Base-by-base conservation (phyloP, 371 early-diverging fungal species). In the Lichtheimia ornata region DNA sequence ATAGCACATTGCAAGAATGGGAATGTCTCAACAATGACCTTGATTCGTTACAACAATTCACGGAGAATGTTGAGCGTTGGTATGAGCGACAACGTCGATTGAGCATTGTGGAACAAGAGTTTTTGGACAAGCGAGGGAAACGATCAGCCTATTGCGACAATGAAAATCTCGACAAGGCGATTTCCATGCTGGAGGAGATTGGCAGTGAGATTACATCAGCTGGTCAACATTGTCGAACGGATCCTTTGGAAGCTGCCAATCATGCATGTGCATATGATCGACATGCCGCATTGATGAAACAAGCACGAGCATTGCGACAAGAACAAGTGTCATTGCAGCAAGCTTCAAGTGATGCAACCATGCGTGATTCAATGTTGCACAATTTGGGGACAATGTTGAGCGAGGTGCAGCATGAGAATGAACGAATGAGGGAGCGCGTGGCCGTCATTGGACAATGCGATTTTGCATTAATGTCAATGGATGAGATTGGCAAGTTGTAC, bases 261-360 rank as follows among this genome's bases (percentile, higher is more conserved):
- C 73, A 78, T 22, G 68, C 79, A 0, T 75, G 79, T 60, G 75
- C 75, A 17, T 63, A 70, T 0, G 79, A 78, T 43, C 58, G 79
- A 49, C 69, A 71, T 47, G 42, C 52, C 0, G 15, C 58, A 3
- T 50, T 78, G 9, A 50, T 60, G 13, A 66, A 57, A 15, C 58
- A 69, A 30, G 65, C 69, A 0, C 59, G 62, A 5, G 43, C 63
- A 7, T 61, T 71, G 1, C 40, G 51, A 2, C 51, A 55, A 0
- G 66, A 63, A 17, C 20, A 71, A 11, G 53, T 63, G 12, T 66
- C 62, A 2, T 51, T 76, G 22, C 58, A 56, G 14, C 62, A 67
- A 4, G 63, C 72, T 49, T 69, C 75, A 4, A 63, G 69, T 30
- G 66, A 70, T 24, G 70, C 72, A 0, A 18, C 70, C 14, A 73